Base-by-base conservation (phyloP, 2,329 filamentous ascomycete genomes). In the Fusarium veterinarium region DNA sequence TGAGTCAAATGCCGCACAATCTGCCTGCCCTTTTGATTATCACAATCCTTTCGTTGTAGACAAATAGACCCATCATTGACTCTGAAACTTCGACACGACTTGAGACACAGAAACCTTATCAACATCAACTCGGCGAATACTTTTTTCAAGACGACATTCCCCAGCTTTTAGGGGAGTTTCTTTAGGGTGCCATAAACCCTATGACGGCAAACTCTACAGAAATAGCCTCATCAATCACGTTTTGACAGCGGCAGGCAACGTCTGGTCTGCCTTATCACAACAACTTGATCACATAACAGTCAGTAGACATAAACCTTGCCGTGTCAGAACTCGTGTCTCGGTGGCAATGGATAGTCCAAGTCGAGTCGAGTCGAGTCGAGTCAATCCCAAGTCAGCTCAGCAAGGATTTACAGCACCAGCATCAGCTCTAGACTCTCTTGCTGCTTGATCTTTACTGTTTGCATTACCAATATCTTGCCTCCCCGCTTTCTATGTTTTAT, bases 1-100 rank as follows among this genome's bases (percentile, higher is more conserved):
- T 33, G 20, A 30, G 25, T 60, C 57, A 72, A 69, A 64, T 68
- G 52, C 51, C 41, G 46, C 48, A 41, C 38, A 40, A 31, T 31
- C 19, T 48, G 52, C 33, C 13, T 52, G 49, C 20, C 28, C 42
- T 28, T 61, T 69, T 66, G 49, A 58, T 60, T 46, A 66, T 57
- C 53, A 38, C 20, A 46, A 58, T 45, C 46, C 40, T 45, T 45
- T n/a, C 48, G 28, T 33, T 20, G 14, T 23, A 41, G 41, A 31
- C 28, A 45, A 33, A 48, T 31, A 14, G 25, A 55, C 25, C n/a
- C 56, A 23, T 42, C 28, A 38, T 44, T 30, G 30, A 40, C 41
- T 44, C 28, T 28, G 30, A 28, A 52, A 59, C 51, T 52, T 16
- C 19, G 25, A 44, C 33, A 30, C 16, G 16, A 14, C 12, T 10